Percentiles rank a stretch among this genome's conserved stretches.
These are phyloP conservation scores for Tolypocladium pustulatum DNA, from an alignment of 2,329 filamentous ascomycete species.

Conservation along the genomic window DNA sequence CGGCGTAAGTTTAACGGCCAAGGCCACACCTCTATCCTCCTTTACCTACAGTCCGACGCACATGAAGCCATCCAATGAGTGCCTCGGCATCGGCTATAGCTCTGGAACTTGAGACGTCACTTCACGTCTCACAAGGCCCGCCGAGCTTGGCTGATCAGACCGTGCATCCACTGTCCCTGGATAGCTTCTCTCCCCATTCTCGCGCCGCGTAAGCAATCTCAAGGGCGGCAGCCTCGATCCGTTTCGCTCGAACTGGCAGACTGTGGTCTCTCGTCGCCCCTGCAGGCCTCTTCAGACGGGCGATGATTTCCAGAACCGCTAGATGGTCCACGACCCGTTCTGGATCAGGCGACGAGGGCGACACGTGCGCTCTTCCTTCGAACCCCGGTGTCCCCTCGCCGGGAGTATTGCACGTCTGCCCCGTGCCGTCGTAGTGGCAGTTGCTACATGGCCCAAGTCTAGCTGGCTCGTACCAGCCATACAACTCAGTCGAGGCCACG, in stretches of 20 bases:
- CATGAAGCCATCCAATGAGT: neutral
- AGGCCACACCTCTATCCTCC: neutral
- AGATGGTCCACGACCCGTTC: constrained; percentile 11
- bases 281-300: constrained; percentile 10
- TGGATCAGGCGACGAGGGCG: neutral
- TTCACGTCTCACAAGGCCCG: neutral
- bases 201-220: constrained; percentile 14
- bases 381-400: neutral
- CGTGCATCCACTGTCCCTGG: neutral
- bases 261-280: constrained; percentile 9
- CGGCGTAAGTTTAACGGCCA: neutral
- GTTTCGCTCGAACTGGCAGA: constrained; percentile 10
- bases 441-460: constrained; percentile 12
- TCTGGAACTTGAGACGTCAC: neutral
- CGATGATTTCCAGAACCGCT: constrained; percentile 16
- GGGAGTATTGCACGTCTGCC: constrained; percentile 1
- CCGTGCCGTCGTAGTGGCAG: constrained; percentile 11
- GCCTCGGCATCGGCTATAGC: neutral
- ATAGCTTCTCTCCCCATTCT: constrained; percentile 13
- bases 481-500: constrained; percentile 5
- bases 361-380: neutral
- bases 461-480: neutral
- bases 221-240: constrained; percentile 14
- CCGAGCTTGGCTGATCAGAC: no score
- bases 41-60: neutral